phyloP scores from a whole-genome alignment of 2,329 filamentous ascomycete genomes.

The Onygenales sp. region DNA sequence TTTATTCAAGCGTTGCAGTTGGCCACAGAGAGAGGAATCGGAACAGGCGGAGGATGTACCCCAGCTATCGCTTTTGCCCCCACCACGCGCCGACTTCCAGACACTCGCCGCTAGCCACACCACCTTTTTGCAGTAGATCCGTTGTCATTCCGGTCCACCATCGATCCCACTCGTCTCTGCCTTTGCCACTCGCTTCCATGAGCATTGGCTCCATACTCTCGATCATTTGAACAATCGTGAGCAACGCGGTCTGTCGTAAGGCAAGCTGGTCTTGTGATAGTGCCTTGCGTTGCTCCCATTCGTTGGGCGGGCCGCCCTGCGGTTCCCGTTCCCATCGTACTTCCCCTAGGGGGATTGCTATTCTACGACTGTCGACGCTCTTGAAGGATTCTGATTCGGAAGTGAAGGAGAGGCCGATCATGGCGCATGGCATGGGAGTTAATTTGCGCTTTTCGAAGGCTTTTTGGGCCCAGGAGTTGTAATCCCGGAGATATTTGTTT shows the following conservation, averaged over 20 bases:
- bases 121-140: constrained; percentile 68
- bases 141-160: constrained; percentile 85
- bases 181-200: constrained; percentile 74
- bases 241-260: constrained; percentile 67
- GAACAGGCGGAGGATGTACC: background rate
- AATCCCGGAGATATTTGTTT: constrained; percentile 73
- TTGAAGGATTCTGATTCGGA: constrained; percentile 66
- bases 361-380: constrained; percentile 61
- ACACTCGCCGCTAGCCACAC: constrained; percentile 75
- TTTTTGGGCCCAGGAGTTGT: constrained; percentile 71
- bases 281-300: constrained; percentile 31
- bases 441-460: constrained; percentile 64
- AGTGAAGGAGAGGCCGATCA: constrained; percentile 66
- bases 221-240: constrained; percentile 73
- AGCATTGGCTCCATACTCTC: constrained; percentile 76
- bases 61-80: constrained; percentile 43
- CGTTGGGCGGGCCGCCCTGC: constrained; percentile 26
- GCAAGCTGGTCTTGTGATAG: constrained; percentile 62
- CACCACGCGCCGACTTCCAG: constrained; percentile 60
- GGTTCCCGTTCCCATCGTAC: constrained; percentile 75
- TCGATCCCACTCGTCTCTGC: constrained; percentile 81
- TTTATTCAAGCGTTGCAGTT: background rate
- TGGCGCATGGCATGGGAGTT: constrained; percentile 65
- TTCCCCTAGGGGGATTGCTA: constrained; percentile 80
- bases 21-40: background rate